Percentiles rank a stretch among this genome's conserved stretches.
Conservation (phyloP, 2,329 filamentous ascomycete species). For the Pestalotiopsis sp. region DNA sequence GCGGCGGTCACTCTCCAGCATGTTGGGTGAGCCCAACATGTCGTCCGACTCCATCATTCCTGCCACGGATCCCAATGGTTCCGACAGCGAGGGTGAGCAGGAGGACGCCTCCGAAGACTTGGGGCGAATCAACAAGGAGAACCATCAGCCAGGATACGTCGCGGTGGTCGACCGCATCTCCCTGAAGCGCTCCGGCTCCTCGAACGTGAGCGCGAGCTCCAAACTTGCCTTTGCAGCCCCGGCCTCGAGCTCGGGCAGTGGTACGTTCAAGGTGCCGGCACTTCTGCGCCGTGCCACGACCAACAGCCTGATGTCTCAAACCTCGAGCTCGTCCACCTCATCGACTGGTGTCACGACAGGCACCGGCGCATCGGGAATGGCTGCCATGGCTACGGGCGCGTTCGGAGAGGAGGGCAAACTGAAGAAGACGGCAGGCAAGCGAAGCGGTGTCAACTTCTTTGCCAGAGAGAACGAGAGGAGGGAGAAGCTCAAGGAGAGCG, state of each 20-base stretch:
- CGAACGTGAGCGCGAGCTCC: constrained; percentile 31
- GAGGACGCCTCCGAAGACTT: constrained; percentile 41
- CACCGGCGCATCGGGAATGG: neutral
- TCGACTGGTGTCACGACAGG: neutral
- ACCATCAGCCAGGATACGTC: constrained; percentile 38
- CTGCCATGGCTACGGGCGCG: constrained; percentile 30
- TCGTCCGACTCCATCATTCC: constrained; percentile 48
- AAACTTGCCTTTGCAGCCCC: constrained; percentile 60
- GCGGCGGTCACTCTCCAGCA: constrained; percentile 77
- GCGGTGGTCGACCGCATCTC: constrained; percentile 73
- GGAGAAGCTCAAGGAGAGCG: constrained; percentile 56
- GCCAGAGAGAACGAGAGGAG: constrained; percentile 60
- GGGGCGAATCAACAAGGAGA: constrained; percentile 49
- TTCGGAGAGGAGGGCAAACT: constrained; percentile 55
- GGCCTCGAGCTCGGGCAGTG: constrained; percentile 35
- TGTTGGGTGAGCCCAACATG: constrained; percentile 65
- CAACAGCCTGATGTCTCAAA: constrained; percentile 47
- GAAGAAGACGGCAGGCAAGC: constrained; percentile 61
- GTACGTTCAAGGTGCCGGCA: constrained; percentile 67
- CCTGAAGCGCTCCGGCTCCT: constrained; percentile 60
- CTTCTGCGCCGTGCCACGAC: constrained; percentile 76
- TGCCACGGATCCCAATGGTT: constrained; percentile 45
- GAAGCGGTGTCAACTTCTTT: constrained; percentile 62
- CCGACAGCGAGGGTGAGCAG: constrained; percentile 55
- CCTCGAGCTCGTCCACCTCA: constrained; percentile 18